A percentile compares a stretch with the other conserved stretches of the same genome.
Evolutionary conservation across 192 early-diverging fungal species (phyloP).

Genomic region (Podila horticola): DNA sequence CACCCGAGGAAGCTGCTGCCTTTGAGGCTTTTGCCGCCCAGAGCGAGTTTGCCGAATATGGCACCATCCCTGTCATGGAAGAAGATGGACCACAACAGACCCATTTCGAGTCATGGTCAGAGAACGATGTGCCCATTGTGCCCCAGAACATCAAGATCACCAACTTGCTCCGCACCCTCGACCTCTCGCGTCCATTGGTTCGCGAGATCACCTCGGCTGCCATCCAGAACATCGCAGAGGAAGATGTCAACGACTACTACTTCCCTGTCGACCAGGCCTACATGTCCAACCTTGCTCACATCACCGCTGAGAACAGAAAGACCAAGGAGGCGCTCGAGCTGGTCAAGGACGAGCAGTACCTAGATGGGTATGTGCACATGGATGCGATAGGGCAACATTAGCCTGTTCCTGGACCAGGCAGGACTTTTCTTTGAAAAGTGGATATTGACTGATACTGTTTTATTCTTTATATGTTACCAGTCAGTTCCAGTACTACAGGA

Average conservation of each 20-base stretch:
- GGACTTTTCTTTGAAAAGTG: conserved; percentile 12
- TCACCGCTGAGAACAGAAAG: conserved; percentile 56
- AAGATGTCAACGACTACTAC: conserved; percentile 58
- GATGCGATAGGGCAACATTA: not conserved
- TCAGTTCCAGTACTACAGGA: conserved; percentile 58
- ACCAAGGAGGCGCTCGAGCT: conserved; percentile 43
- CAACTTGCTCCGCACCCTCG: conserved; percentile 71
- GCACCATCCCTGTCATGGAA: not conserved
- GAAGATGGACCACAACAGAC: not conserved
- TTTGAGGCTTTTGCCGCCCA: conserved; percentile 1
- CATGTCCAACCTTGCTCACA: conserved; percentile 44
- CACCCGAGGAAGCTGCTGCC: not conserved
- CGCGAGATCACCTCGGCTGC: conserved; percentile 58
- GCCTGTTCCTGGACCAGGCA: conserved; percentile 8
- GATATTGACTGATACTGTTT: not conserved
- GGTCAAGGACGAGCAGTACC: conserved; percentile 38
- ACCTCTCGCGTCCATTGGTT: conserved; percentile 63
- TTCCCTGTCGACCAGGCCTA: conserved; percentile 48
- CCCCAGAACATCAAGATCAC: conserved; percentile 60
- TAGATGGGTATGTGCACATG: conserved; percentile 13
- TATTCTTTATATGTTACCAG: conserved; percentile 13
- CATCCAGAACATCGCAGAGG: conserved; percentile 54
- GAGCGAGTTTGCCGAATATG: conserved; percentile 4
- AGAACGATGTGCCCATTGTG: conserved; percentile 22
- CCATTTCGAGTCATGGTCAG: conserved; percentile 11